phyloP scores from a whole-genome alignment of 2,329 filamentous ascomycete genomes.

The Thermoascus crustaceus region DNA sequence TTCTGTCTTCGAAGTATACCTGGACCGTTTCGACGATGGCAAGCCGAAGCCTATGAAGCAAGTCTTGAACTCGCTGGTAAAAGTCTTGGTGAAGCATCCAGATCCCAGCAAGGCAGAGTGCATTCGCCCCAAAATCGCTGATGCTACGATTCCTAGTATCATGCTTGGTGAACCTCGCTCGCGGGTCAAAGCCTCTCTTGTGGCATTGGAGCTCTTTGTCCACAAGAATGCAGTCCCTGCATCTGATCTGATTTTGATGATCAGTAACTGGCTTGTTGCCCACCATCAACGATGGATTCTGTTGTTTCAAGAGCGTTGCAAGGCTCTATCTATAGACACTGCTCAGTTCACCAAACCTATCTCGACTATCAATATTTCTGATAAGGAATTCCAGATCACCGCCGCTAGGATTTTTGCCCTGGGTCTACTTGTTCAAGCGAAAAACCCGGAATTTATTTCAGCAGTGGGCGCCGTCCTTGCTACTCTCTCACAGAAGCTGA shows the following conservation, averaged over 20 bases:
- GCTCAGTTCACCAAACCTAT: conserved; percentile 10
- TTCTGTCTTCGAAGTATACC: conserved; percentile 31
- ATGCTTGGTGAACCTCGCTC: conserved; percentile 32
- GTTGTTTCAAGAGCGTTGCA: conserved; percentile 24
- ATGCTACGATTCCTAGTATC: conserved; percentile 27
- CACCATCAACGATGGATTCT: conserved; percentile 25
- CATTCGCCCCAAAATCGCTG: conserved; percentile 18
- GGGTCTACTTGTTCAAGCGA: conserved; percentile 24
- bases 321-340: conserved; percentile 20
- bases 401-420: conserved; percentile 25
- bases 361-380: conserved; percentile 6
- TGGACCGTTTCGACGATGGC: conserved; percentile 34
- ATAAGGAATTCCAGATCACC: conserved; percentile 11
- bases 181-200: conserved; percentile 29
- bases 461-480: conserved; percentile 21
- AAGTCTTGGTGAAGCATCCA: conserved; percentile 23
- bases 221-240: conserved; percentile 29
- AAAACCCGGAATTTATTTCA: conserved; percentile 21
- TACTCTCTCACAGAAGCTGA: conserved; percentile 23
- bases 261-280: conserved; percentile 26
- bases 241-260: conserved; percentile 21
- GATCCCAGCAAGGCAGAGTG: conserved; percentile 13
- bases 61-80: conserved; percentile 33
- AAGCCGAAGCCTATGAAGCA: conserved; percentile 40
- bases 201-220: conserved; percentile 29